phyloP scores from a whole-genome alignment of 495 filamentous ascomycete genomes.

The Tuber aestivum region DNA sequence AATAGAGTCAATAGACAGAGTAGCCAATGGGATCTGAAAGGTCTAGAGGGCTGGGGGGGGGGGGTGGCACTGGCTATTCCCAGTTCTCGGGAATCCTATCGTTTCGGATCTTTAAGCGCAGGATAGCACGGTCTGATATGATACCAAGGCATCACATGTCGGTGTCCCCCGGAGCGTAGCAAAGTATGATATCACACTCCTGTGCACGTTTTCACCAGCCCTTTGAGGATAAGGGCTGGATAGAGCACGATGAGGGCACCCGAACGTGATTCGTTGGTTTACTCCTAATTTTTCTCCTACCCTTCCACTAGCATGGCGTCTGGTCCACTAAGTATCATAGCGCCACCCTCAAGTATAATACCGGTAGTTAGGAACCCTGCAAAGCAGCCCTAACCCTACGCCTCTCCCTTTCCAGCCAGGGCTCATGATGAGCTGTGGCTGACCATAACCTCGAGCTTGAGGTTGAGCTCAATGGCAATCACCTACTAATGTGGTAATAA shows the following conservation, averaged over 20 bases:
- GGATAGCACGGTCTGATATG: too few relatives aligned
- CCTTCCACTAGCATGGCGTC: neutral
- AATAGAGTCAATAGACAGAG: too few relatives aligned
- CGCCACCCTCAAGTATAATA: neutral
- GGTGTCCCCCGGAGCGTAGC: neutral
- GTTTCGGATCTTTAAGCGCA: too few relatives aligned
- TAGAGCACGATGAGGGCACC: too few relatives aligned
- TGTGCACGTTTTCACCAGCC: neutral
- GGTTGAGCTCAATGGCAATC: neutral
- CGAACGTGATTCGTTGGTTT: neutral
- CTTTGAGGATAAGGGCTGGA: neutral
- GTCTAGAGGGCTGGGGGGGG: too few relatives aligned
- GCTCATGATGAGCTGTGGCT: neutral
- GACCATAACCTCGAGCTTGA: neutral
- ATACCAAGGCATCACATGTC: neutral
- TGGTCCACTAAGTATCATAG: neutral
- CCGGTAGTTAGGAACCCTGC: neutral
- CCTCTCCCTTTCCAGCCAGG: neutral
- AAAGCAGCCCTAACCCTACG: neutral
- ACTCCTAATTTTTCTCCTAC: neutral
- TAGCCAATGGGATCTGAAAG: too few relatives aligned
- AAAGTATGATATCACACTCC: too few relatives aligned
- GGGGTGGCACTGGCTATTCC: too few relatives aligned
- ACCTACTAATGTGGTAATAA: neutral
- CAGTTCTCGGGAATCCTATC: too few relatives aligned